phyloP scores from a whole-genome alignment of 163 green algal genomes.

The Scenedesmus sp. region DNA sequence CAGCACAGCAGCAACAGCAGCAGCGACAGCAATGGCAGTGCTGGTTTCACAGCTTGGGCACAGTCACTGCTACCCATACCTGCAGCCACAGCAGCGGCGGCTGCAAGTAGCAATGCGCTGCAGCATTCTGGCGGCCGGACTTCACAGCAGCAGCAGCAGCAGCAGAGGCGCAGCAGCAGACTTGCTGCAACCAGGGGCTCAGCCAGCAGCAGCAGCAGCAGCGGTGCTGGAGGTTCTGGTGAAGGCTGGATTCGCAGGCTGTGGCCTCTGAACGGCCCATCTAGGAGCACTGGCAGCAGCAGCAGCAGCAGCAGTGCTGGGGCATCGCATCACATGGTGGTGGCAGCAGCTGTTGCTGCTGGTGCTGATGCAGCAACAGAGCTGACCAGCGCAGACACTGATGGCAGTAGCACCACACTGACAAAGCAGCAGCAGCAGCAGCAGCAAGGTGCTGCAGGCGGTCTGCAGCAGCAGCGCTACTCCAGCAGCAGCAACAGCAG shows the following conservation, averaged over 20 bases:
- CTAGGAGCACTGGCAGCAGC: neutral
- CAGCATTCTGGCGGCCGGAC: neutral
- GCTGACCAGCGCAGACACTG: neutral
- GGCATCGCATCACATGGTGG: neutral
- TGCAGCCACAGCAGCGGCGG: neutral
- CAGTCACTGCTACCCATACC: neutral
- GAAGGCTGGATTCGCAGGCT: neutral
- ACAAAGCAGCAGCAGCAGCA: neutral
- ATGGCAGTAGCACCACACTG: neutral
- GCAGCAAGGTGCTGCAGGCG: neutral
- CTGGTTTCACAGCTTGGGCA: neutral
- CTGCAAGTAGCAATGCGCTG: neutral
- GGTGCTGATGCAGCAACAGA: neutral
- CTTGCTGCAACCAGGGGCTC: neutral
- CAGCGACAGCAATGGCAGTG: constrained; percentile 7
- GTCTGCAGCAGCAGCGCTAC: neutral
- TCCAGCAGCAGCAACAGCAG: neutral
- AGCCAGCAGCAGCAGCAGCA: neutral
- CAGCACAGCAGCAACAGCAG: neutral
- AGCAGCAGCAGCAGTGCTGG: neutral
- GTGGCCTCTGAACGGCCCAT: neutral
- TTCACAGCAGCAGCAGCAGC: constrained; percentile 11
- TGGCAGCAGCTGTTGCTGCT: neutral
- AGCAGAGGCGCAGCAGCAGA: neutral
- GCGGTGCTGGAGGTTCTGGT: neutral